A percentile compares a stretch with the other conserved stretches of the same genome.
Conservation (phyloP, 2,329 filamentous ascomycete genomes). For the Trichoderma lentiforme region DNA sequence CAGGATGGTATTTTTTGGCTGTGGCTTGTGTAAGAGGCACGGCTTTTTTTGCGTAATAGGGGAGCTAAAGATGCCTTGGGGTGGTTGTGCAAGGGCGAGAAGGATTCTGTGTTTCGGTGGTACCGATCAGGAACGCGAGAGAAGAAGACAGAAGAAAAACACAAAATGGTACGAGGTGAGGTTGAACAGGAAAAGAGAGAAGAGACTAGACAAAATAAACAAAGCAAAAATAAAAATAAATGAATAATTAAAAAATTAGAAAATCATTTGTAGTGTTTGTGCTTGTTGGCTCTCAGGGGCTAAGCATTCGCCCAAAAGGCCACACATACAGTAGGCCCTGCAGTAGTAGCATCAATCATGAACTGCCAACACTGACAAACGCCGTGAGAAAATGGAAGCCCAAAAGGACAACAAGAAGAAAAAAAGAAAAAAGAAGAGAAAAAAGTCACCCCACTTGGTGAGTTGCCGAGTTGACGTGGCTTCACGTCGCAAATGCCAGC, state of each 20-base stretch:
- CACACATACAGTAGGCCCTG: not conserved
- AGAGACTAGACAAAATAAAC: not conserved
- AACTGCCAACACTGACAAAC: not conserved
- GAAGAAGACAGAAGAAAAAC: not conserved
- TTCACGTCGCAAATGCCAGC: conserved; percentile 2
- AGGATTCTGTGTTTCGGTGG: not conserved
- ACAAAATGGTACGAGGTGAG: not conserved
- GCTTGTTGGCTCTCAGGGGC: not conserved
- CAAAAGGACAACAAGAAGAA: not conserved
- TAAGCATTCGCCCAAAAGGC: not conserved
- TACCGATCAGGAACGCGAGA: not conserved
- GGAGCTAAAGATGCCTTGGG: not conserved
- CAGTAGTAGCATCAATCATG: not conserved
- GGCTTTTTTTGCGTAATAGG: not conserved
- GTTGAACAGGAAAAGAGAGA: not conserved
- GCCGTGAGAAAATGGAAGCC: not conserved
- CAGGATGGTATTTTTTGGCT: not conserved
- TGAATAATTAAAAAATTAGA: not conserved
- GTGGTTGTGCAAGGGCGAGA: not conserved
- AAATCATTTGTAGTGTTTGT: not conserved
- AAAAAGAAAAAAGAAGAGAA: not conserved
- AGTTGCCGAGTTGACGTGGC: conserved; percentile 9
- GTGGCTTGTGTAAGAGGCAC: not conserved
- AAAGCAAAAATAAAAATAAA: not conserved
- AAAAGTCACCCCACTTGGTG: not conserved